A percentile compares a stretch with the other conserved stretches of the same genome.
These are phyloP conservation scores for Schrenkiella parvula DNA, from an alignment of 345 rosid species.

Conservation along the genomic window DNA sequence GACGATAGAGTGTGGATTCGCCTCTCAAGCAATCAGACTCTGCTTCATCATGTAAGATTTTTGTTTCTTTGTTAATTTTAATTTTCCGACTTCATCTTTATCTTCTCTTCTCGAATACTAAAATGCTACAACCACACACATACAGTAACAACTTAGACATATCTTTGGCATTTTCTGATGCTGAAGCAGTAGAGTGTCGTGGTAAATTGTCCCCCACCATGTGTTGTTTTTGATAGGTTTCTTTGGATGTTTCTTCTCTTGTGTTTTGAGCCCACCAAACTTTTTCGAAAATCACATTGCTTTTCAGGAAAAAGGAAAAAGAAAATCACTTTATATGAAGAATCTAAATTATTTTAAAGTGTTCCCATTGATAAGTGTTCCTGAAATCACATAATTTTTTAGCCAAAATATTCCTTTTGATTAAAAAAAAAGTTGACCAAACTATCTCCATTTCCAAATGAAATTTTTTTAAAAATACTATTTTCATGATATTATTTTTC, in stretches of 20 bases:
- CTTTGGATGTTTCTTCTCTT: constrained; percentile 19
- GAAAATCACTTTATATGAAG: not conserved
- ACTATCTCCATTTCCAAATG: too few species aligned
- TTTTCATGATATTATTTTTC: too few species aligned
- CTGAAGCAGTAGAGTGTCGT: not conserved
- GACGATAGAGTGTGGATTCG: constrained; percentile 36
- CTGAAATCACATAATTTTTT: not conserved
- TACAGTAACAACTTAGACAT: not conserved
- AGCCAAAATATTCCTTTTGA: not conserved
- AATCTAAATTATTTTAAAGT: not conserved
- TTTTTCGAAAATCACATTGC: not conserved
- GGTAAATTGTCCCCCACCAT: constrained; percentile 22
- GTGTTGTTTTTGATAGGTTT: constrained; percentile 19
- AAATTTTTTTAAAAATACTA: too few species aligned
- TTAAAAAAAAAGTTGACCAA: too few species aligned
- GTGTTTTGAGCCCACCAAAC: constrained; percentile 3
- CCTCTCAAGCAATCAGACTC: constrained; percentile 25
- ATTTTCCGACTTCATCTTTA: not conserved
- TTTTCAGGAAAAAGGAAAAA: not conserved
- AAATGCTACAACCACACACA: not conserved
- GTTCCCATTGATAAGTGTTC: not conserved
- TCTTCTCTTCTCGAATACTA: constrained; percentile 7
- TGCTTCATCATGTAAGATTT: constrained; percentile 22
- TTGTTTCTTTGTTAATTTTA: not conserved
- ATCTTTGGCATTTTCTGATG: constrained; percentile 9